These are phyloP conservation scores for Candida quercuum DNA, from an alignment of 805 yeast species.

Conservation along the genomic window DNA sequence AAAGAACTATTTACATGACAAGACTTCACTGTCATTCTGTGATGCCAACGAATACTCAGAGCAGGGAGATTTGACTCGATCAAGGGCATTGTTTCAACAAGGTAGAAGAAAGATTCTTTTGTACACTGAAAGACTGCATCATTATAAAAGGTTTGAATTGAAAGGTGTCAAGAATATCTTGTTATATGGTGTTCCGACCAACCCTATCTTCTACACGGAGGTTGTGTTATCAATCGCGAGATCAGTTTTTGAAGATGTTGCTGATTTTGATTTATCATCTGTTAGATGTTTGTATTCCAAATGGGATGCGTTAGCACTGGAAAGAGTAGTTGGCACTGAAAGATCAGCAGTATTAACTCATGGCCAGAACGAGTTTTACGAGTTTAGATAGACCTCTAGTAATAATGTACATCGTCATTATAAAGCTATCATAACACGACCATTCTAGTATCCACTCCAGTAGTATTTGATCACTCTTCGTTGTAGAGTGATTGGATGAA, in stretches of 20 bases:
- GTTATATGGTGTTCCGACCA: slow-evolving; percentile 79
- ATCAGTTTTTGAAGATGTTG: slow-evolving; percentile 42
- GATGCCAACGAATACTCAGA: slow-evolving; percentile 80
- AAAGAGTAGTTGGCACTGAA: slow-evolving; percentile 76
- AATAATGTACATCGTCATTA: no score
- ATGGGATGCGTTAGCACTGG: slow-evolving; percentile 75
- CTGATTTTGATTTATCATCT: slow-evolving; percentile 51
- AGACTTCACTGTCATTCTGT: slow-evolving; percentile 61
- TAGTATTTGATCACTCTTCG: no score
- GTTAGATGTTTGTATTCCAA: slow-evolving; percentile 65
- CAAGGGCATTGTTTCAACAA: slow-evolving; percentile 63
- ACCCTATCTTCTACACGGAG: slow-evolving; percentile 80
- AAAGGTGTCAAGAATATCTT: slow-evolving; percentile 79
- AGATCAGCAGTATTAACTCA: slow-evolving; percentile 64
- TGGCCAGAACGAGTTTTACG: slow-evolving; percentile 70
- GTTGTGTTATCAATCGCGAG: slow-evolving; percentile 63
- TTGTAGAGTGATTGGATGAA: no score
- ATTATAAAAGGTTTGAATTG: slow-evolving; percentile 79
- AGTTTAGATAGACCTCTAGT: slow-evolving; percentile 55
- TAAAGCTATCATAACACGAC: no score
- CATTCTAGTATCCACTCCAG: no score
- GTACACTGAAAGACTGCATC: slow-evolving; percentile 94
- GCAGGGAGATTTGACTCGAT: slow-evolving; percentile 63
- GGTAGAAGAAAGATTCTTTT: slow-evolving; percentile 62
- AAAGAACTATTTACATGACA: slow-evolving; percentile 51